A percentile compares a stretch with the other conserved stretches of the same genome.
These are phyloP conservation scores for Mycocentrospora acerina DNA, from an alignment of 2,329 filamentous ascomycete species.

Conservation along the genomic window DNA sequence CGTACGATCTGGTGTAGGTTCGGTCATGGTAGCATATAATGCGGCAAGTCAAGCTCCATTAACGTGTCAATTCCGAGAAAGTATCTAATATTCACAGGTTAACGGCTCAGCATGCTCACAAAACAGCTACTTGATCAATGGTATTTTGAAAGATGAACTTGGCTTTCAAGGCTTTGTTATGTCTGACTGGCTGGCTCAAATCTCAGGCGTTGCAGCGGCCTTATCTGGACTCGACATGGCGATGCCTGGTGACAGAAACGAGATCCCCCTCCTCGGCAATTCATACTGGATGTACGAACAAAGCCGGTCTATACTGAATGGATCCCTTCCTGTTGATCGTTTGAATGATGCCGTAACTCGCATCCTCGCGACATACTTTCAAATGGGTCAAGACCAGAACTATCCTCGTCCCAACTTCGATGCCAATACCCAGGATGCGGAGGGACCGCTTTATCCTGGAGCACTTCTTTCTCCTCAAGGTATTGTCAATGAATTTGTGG, in stretches of 20 bases:
- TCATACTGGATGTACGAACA: conserved; percentile 70
- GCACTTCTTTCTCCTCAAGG: conserved; percentile 59
- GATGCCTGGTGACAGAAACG: conserved; percentile 71
- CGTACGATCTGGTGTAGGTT: conserved; percentile 73
- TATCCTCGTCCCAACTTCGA: conserved; percentile 49
- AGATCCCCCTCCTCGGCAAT: conserved; percentile 49
- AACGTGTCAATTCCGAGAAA: background rate
- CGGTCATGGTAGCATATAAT: conserved; percentile 80
- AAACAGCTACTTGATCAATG: conserved; percentile 80
- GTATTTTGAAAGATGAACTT: conserved; percentile 81
- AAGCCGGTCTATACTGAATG: conserved; percentile 76
- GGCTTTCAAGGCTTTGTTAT: conserved; percentile 89
- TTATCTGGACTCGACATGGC: conserved; percentile 82
- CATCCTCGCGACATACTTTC: conserved; percentile 86
- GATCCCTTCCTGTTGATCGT: conserved; percentile 76
- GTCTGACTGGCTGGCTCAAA: conserved; percentile 85
- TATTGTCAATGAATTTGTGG: conserved; percentile 69
- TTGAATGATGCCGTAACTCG: conserved; percentile 87
- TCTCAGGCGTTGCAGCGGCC: conserved; percentile 75
- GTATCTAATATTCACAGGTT: conserved; percentile 27
- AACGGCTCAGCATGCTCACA: conserved; percentile 61
- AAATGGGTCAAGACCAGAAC: conserved; percentile 41
- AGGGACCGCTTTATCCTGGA: conserved; percentile 40
- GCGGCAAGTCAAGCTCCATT: conserved; percentile 29
- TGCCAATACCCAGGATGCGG: conserved; percentile 36